Conservation (phyloP, 345 rosid species). For the Lenwebbia sp. region DNA sequence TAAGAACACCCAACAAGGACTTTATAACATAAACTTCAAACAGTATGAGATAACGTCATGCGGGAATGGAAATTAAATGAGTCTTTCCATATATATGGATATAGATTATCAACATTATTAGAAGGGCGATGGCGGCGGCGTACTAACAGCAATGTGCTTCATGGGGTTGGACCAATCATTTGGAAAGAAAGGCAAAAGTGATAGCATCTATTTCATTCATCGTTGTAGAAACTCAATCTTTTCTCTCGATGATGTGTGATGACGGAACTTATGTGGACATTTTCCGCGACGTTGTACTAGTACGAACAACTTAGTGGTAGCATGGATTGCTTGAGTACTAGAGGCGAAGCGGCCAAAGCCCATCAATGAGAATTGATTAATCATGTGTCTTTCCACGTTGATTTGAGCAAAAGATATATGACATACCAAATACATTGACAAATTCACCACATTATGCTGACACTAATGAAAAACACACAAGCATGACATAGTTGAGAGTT, state of each 20-base stretch:
- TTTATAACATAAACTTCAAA: neutral
- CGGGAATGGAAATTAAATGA: neutral
- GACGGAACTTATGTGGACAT: no score
- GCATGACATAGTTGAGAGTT: neutral
- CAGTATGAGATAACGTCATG: neutral
- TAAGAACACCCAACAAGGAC: neutral
- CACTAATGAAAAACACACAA: neutral
- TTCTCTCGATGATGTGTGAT: neutral
- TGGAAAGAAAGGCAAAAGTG: neutral
- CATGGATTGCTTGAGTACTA: no score
- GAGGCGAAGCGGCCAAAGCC: no score
- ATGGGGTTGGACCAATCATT: neutral
- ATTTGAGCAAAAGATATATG: neutral
- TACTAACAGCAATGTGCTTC: neutral
- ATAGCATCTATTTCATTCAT: neutral
- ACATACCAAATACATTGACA: neutral
- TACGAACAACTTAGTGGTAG: no score
- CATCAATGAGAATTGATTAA: no score
- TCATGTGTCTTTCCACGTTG: no score
- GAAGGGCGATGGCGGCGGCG: accelerated
- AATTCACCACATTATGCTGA: neutral
- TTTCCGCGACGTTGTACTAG: no score
- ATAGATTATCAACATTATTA: neutral
- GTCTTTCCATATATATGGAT: neutral
- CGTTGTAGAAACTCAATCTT: neutral